Base-by-base conservation (phyloP, 352 stramenopile genomes). In the Plasmopara halstedii region DNA sequence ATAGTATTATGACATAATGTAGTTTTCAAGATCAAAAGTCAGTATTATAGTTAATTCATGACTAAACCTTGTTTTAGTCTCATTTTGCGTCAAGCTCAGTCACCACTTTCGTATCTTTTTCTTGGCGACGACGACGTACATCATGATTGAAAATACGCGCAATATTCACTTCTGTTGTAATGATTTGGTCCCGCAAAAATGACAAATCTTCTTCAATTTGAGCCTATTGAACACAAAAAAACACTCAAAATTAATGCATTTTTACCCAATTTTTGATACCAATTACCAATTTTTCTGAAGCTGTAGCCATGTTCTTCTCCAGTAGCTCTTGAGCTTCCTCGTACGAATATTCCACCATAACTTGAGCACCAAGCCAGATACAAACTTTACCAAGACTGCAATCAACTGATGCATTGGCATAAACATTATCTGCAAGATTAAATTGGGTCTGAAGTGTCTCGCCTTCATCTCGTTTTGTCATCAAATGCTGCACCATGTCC, bases 261-360 rank as follows among this genome's bases (percentile, higher is more conserved):
- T n/a, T n/a, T n/a, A n/a, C n/a, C n/a, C n/a, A n/a, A n/a, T n/a
- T n/a, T n/a, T n/a, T n/a, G n/a, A n/a, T n/a, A n/a, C n/a, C n/a
- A n/a, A n/a, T n/a, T 50, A 89, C 78, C 55, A 93, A 47, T 35
- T 80, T 82, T 5, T 87, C 73, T n/a, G 64, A 74, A 14, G 80
- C 85, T 5, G 64, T 64, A 6, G 71, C 49, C 46, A 94, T 56
- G 55, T 92, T 95, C 46, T 68, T 58, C 50, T 85, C 54, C 70
- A 96, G 66, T 76, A 97, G 56, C 34, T 85, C 75, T 27, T 96
- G 71, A 9, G 94, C 94, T 56, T 98, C 95, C n/a, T 97, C 81
- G 58, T 98, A 98, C 37, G 88, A 94, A 64, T 98, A 98, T 60
- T 98, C 94, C 51, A 98, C 79, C 91, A 98, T 98, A 23, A 98